Conservation (phyloP, 2,329 filamentous ascomycete genomes). For the Sclerotinia trifoliorum region DNA sequence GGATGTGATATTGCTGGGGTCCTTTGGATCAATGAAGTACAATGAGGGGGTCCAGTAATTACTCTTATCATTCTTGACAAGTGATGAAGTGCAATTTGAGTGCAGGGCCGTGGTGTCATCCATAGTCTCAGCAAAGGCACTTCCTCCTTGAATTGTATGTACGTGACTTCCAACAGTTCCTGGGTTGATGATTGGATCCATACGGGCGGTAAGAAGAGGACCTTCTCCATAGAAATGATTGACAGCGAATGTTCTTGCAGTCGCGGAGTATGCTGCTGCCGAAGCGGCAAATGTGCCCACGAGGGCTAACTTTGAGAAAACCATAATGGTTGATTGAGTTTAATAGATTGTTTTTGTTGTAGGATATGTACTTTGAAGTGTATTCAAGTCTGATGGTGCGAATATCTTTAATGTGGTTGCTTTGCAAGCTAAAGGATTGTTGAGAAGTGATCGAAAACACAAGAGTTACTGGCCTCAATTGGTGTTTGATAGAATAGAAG, state of each 20-base stretch:
- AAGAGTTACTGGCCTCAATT: constrained; percentile 37
- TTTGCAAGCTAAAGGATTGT: constrained; percentile 32
- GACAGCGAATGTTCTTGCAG: constrained; percentile 59
- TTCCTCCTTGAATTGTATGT: constrained; percentile 73
- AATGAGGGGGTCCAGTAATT: constrained; percentile 80
- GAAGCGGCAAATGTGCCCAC: constrained; percentile 30
- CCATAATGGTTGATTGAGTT: constrained; percentile 30
- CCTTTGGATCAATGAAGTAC: constrained; percentile 68
- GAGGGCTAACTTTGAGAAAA: constrained; percentile 30
- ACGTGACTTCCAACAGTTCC: constrained; percentile 62
- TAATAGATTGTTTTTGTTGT: neutral
- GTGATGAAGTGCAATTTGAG: constrained; percentile 77
- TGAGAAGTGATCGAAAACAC: constrained; percentile 26
- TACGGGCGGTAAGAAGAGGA: constrained; percentile 60
- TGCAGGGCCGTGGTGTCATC: constrained; percentile 56
- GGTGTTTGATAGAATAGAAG: constrained; percentile 12
- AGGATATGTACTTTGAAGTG: constrained; percentile 14
- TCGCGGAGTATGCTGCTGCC: constrained; percentile 31
- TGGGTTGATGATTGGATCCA: constrained; percentile 74
- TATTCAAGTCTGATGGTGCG: neutral
- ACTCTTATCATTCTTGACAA: constrained; percentile 78
- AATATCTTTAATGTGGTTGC: constrained; percentile 15
- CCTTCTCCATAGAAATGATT: constrained; percentile 67
- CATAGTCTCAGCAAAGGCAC: constrained; percentile 50
- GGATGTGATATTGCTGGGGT: constrained; percentile 60